Percentiles rank a stretch among this genome's conserved stretches.
Conservation (phyloP, 2,329 filamentous ascomycete species). For the Lachnellula subtilissima region DNA sequence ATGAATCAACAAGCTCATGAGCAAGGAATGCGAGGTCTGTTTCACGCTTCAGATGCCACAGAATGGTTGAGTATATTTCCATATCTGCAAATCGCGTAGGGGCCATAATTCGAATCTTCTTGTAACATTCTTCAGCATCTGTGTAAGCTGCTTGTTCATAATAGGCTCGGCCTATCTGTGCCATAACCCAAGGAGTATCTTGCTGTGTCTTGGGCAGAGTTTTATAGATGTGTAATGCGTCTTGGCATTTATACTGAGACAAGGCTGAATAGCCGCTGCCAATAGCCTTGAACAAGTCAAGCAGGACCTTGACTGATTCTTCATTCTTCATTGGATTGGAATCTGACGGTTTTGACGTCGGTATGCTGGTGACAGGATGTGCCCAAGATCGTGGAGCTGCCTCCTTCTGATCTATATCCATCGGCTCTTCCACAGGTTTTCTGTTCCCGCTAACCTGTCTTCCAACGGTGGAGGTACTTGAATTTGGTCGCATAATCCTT, state of each 20-base stretch:
- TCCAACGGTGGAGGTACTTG: conserved; percentile 68
- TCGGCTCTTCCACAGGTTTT: conserved; percentile 65
- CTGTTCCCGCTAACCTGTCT: conserved; percentile 87
- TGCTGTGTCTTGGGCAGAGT: conserved; percentile 69
- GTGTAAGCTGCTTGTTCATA: conserved; percentile 85
- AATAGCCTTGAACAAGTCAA: conserved; percentile 78
- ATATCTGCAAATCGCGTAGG: conserved; percentile 87
- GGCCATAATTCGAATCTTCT: conserved; percentile 70
- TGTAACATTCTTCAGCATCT: conserved; percentile 83
- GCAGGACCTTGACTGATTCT: conserved; percentile 69
- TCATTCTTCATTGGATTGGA: conserved; percentile 60
- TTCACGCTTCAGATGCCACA: conserved; percentile 96
- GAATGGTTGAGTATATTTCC: conserved; percentile 96
- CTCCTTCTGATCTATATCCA: conserved; percentile 68
- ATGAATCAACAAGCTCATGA: conserved; percentile 81
- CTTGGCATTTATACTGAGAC: conserved; percentile 71
- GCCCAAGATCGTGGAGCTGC: conserved; percentile 25
- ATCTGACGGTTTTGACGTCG: conserved; percentile 28
- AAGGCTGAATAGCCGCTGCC: conserved; percentile 75
- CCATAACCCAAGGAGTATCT: conserved; percentile 89
- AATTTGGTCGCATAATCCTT: conserved; percentile 59
- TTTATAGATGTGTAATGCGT: conserved; percentile 70
- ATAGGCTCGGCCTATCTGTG: conserved; percentile 83
- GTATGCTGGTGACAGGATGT: conserved; percentile 27
- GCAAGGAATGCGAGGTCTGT: conserved; percentile 88